Base-by-base conservation (phyloP, 2,329 filamentous ascomycete genomes). In the Alternaria incomplexa region DNA sequence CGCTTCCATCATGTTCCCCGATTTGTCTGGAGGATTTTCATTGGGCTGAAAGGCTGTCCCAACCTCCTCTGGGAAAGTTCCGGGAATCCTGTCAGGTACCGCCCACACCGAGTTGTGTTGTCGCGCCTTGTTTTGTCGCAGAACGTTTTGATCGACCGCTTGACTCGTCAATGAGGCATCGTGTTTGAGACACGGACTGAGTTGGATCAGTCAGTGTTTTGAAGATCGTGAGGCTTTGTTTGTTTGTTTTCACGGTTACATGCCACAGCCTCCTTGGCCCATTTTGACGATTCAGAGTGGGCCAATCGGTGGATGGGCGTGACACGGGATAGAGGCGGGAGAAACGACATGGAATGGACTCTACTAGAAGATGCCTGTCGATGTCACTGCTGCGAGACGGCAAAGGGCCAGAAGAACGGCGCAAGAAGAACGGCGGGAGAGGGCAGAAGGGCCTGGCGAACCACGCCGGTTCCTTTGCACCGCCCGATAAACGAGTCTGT, bases 21-120 rank as follows among this genome's bases (percentile, higher is more conserved):
- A 77, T 76, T 76, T 65, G 73, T 65, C 66, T 67, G 46, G 66
- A 69, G 61, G 61, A 25, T 70, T 61, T 66, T 59, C 26, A 60
- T 47, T 56, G 62, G 67, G 63, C 62, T 57, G 61, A 59, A 67
- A 62, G 64, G 56, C 65, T 70, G 60, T 60, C 48, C 64, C 69
- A 69, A 66, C 63, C 71, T 69, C 63, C 55, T 52, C 25, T 28
- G 36, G 23, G 30, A 44, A 45, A 44, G 28, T 36, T n/a, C 36
- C 48, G 59, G 51, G 52, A 30, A 50, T 22, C 36, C 48, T 48
- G 56, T 59, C 68, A 64, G 68, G 65, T 51, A 70, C 63, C 56
- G 51, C 43, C 54, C 59, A 54, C 45, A 54, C 43, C 5, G 47
- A 22, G 54, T 46, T 17, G 66, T 64, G 62, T 69, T 64, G 62